Evolutionary conservation across 768 basidiomycete species (phyloP), one percentile per base, ranked within the genome.

Genomic region (Gloeostereum incarnatum): DNA sequence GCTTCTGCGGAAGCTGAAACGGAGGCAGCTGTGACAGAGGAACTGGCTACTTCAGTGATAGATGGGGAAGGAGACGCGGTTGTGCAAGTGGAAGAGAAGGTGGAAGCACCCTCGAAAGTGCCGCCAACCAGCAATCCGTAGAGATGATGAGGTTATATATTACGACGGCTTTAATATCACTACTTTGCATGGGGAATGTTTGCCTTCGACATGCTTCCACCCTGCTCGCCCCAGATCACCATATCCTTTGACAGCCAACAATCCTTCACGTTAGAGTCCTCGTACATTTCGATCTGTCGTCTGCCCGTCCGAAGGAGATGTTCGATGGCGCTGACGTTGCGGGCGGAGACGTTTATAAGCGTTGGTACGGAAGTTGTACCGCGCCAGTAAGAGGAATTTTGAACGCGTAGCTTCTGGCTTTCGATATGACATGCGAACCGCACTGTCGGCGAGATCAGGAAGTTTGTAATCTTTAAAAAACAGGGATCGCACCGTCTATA

Each of bases 191-290:
- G 16, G 29, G 44, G 39, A 38, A 37, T 10, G 5, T 38, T 21
- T 10, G 44, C 49, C 40, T 47, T 58, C 13, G 55, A 47, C n/a
- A n/a, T n/a, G n/a, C n/a, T n/a, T n/a, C n/a, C n/a, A n/a, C n/a
- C n/a, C n/a, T n/a, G n/a, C 37, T 55, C 58, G 22, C 71, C 69
- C 88, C 87, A 89, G 35, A 68, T 61, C 30, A 61, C 47, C 84
- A 88, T 89, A 31, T 73, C 73, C 36, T 65, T 62, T 9, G 81
- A 85, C 20, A 89, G 73, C 62, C 73, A 80, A 50, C 82, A 86
- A 50, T 89, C 80, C 46, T 65, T 81, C 38, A 89, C 81, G 3
- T 69, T 68, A 5, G 63, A 50, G 38, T 70, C 71, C 57, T 86
- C 81, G 47, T 77, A 86, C 56, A 69, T 65, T 49, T 85, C 82